Base-by-base conservation (phyloP, 2,329 filamentous ascomycete genomes). In the Curvularia hawaiiensis region DNA sequence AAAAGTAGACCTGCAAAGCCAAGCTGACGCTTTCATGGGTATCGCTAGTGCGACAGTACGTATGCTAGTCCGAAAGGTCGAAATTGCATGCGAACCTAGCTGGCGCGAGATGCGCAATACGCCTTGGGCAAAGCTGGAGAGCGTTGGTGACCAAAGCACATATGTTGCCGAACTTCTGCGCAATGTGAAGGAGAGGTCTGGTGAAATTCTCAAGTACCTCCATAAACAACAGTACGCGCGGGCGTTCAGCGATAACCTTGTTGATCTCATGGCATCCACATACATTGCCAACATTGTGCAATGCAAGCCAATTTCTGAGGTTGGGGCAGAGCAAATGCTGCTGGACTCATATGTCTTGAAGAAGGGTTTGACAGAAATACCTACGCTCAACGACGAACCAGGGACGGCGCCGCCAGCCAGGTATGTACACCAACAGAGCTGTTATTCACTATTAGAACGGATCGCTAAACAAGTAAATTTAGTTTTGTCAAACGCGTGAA, bases 21-120 rank as follows among this genome's bases (percentile, higher is more conserved):
- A 98, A 75, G 92, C 93, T 0, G 95, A 99, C 77, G 88, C 92
- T 0, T 99, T 98, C 77, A 90, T 99, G 80, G 93, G 93, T 3
- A 94, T 99, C 38, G 95, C 94, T 2, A 94, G 91, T 71, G 90
- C 92, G 12, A 89, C 92, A 4, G 90, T 99, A 6, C 84, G 95
- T 49, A 86, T 90, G 0, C 82, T 99, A 45, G 93, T 98, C 5
- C 88, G 90, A 59, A 89, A 88, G 69, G 90, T 97, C 4, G 93
- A 97, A 73, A 75, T 88, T 0, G 89, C 90, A 51, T 90, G 92
- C 67, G 94, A 98, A 63, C 86, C 90, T 0, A 88, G 89, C 16
- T 99, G 94, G 95, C 87, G 93, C 55, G 95, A 98, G 79, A 99
- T 99, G 95, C 90, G 89, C 62, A 97, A 97, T 72, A 96, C 90